These are phyloP conservation scores for Omphalotus olearius DNA, from an alignment of 1,284 basidiomycete species.

Conservation along the genomic window DNA sequence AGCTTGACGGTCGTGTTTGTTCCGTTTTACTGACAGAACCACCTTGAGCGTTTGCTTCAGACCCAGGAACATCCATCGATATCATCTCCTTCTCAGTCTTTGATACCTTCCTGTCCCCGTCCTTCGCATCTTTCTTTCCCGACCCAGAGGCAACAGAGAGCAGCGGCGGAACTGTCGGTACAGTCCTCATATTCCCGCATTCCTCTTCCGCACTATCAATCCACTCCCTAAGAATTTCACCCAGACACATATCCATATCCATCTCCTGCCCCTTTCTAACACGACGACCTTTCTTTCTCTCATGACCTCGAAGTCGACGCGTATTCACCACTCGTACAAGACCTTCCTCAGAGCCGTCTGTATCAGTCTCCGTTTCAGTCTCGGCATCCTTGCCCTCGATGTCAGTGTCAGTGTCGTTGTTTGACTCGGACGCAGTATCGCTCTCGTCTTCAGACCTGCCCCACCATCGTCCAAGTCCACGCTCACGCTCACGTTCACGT, in stretches of 20 bases:
- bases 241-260: constrained; percentile 39
- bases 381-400: neutral
- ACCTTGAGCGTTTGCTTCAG: too few relatives aligned
- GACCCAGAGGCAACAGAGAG: neutral
- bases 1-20: too few relatives aligned
- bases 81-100: neutral
- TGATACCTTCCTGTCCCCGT: too few relatives aligned
- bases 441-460: constrained; percentile 3
- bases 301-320: too few relatives aligned
- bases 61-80: too few relatives aligned
- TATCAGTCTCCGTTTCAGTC: neutral
- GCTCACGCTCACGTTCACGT: too few relatives aligned
- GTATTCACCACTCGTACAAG: too few relatives aligned
- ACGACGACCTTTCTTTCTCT: too few relatives aligned
- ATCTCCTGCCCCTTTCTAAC: neutral
- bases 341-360: constrained; percentile 11
- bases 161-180: neutral
- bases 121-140: neutral
- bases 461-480: constrained; percentile 15
- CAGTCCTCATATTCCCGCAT: constrained; percentile 28
- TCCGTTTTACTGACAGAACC: too few relatives aligned
- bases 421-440: neutral
- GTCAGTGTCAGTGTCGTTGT: neutral
- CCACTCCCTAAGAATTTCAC: constrained; percentile 35
- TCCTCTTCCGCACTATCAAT: constrained; percentile 28